Evolutionary conservation across 192 early-diverging fungal species (phyloP).

Genomic region (Podila horticola): DNA sequence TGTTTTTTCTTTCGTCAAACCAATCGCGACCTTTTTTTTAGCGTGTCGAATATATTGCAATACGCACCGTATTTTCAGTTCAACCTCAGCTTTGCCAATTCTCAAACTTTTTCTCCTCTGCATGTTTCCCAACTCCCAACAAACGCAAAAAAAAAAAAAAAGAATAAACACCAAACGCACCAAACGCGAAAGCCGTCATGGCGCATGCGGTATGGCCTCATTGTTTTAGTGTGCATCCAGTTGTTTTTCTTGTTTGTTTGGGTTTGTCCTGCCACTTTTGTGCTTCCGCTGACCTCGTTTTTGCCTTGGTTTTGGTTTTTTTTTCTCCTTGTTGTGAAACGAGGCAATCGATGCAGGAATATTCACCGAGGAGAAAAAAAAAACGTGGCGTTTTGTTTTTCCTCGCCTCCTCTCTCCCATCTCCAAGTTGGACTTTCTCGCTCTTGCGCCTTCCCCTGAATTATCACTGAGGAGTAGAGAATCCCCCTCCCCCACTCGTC

Average conservation of each 20-base stretch:
- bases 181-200: conserved; percentile 2
- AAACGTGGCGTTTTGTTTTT: neutral
- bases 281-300: neutral
- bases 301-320: neutral
- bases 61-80: neutral
- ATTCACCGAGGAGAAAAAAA: neutral
- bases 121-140: neutral
- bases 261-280: neutral
- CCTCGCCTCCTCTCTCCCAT: neutral
- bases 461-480: neutral
- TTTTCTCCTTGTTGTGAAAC: neutral
- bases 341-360: neutral
- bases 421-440: neutral
- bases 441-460: neutral
- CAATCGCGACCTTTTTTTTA: conserved; percentile 1
- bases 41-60: neutral
- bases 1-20: neutral
- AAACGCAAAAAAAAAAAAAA: neutral
- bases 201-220: conserved; percentile 2
- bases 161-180: neutral
- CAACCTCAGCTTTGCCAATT: neutral
- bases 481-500: neutral
- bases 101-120: neutral
- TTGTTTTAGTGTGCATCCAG: no score
- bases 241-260: neutral